phyloP scores from a whole-genome alignment of 1,284 basidiomycete genomes.

The Anthracocystis panici-leucophaei region DNA sequence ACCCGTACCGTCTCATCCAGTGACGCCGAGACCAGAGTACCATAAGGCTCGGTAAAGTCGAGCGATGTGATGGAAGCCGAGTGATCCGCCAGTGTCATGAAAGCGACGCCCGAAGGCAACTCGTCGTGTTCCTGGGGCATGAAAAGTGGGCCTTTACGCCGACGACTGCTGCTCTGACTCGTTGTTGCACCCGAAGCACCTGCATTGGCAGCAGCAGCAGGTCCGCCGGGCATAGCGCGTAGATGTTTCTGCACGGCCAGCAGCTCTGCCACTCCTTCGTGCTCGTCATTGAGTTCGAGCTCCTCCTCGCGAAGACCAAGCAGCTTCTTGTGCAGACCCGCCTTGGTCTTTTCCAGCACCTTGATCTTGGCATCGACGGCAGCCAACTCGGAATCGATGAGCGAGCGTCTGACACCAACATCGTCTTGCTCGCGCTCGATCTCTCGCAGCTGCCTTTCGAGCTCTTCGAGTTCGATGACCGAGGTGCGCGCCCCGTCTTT shows the following conservation, averaged over 20 bases:
- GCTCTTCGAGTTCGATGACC: constrained; percentile 59
- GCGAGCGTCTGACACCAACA: constrained; percentile 51
- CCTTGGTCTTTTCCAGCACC: constrained; percentile 82
- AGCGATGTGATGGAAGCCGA: constrained; percentile 85
- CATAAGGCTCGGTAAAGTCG: constrained; percentile 97
- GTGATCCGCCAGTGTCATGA: constrained; percentile 91
- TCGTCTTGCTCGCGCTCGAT: constrained; percentile 63
- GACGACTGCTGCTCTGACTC: constrained; percentile 49
- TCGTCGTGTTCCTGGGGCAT: constrained; percentile 97
- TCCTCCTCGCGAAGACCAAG: constrained; percentile 93
- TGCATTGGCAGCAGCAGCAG: constrained; percentile 52
- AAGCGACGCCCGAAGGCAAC: constrained; percentile 90
- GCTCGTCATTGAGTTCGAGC: constrained; percentile 88
- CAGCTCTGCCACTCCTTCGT: constrained; percentile 60
- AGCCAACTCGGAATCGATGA: constrained; percentile 56
- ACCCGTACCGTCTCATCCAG: constrained; percentile 77
- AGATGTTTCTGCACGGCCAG: constrained; percentile 63
- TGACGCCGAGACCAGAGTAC: constrained; percentile 83
- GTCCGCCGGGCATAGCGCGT: constrained; percentile 67
- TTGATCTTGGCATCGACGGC: constrained; percentile 71
- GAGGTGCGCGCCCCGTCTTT: constrained; percentile 36
- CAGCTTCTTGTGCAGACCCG: constrained; percentile 84
- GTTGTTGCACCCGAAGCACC: constrained; percentile 42
- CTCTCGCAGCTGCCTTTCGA: constrained; percentile 63
- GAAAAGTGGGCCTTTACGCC: constrained; percentile 79